Evolutionary conservation across 2,329 filamentous ascomycete species (phyloP).

Genomic region (Fusarium dimerum): DNA sequence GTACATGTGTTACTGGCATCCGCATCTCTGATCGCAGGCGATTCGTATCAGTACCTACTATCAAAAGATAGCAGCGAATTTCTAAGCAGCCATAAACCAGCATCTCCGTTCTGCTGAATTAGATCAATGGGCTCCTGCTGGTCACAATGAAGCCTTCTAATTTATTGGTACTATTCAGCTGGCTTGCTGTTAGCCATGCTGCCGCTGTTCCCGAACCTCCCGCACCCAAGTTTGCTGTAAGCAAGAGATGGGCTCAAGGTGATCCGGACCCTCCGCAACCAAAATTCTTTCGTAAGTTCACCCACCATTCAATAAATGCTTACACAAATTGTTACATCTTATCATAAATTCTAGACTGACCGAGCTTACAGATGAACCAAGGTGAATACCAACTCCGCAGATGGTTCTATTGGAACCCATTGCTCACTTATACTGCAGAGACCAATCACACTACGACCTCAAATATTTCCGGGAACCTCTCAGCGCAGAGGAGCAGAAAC

Average conservation of each 20-base stretch:
- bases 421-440: constrained; percentile 19
- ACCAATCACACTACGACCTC: constrained; percentile 36
- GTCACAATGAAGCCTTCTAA: constrained; percentile 4
- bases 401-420: background rate
- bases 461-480: constrained; percentile 44
- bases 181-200: background rate
- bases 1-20: too few species aligned
- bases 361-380: constrained; percentile 17
- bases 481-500: constrained; percentile 56
- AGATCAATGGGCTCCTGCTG: background rate
- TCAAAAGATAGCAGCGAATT: too few species aligned
- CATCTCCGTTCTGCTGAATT: background rate
- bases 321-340: too few species aligned
- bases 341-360: background rate
- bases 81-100: background rate
- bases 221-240: background rate
- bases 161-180: background rate
- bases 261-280: constrained; percentile 3
- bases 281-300: constrained; percentile 22
- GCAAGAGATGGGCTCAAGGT: background rate
- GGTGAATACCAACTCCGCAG: constrained; percentile 13
- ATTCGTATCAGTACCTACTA: too few species aligned
- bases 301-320: background rate
- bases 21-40: too few species aligned
- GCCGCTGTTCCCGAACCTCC: constrained; percentile 5